Conservation (phyloP, 2,329 filamentous ascomycete species). For the Didymella exigua region DNA sequence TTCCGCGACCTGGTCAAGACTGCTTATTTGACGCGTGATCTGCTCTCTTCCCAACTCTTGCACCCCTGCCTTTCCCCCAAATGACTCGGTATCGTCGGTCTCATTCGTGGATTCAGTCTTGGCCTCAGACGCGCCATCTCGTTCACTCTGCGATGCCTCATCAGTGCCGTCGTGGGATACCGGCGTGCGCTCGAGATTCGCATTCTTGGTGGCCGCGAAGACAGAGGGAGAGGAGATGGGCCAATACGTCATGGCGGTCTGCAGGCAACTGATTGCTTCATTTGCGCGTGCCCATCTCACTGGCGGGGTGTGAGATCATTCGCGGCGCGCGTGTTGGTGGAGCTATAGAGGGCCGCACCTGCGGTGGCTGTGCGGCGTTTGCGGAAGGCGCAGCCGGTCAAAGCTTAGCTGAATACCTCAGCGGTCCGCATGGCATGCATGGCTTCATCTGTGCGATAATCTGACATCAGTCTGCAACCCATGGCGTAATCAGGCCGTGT, state of each 20-base stretch:
- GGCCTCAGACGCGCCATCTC: constrained; percentile 24
- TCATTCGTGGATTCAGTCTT: constrained; percentile 11
- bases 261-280: constrained; percentile 44
- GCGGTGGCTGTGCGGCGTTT: constrained; percentile 30
- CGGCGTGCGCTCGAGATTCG: constrained; percentile 59
- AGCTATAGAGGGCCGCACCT: constrained; percentile 25
- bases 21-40: constrained; percentile 5
- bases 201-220: constrained; percentile 76
- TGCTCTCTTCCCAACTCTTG: constrained; percentile 20
- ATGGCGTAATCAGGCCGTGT: not conserved
- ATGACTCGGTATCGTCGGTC: constrained; percentile 19
- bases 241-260: constrained; percentile 78
- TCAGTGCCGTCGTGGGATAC: constrained; percentile 66
- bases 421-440: not conserved
- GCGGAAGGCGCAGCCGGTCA: constrained; percentile 15
- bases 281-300: constrained; percentile 45
- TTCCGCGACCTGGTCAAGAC: constrained; percentile 28
- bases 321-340: constrained; percentile 31
- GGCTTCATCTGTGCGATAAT: not conserved
- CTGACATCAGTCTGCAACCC: not conserved
- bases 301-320: constrained; percentile 30
- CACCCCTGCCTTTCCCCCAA: constrained; percentile 8
- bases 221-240: constrained; percentile 83
- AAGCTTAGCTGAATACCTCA: constrained; percentile 2
- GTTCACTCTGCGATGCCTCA: constrained; percentile 26